Evolutionary conservation across 192 early-diverging fungal genomes (phyloP).

Genomic region (Entophlyctis luteolus): DNA sequence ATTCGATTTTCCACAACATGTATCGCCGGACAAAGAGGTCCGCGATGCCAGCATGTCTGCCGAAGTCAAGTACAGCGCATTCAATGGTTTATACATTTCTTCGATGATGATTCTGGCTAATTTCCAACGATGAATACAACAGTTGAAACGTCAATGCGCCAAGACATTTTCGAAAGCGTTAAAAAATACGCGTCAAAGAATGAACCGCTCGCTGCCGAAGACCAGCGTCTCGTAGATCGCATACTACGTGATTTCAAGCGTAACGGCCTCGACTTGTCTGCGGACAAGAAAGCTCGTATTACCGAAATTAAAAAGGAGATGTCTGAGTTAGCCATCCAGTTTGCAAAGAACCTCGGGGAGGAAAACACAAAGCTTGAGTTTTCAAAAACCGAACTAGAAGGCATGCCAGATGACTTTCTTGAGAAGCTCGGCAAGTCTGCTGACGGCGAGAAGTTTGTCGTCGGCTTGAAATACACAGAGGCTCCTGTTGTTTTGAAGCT

Average conservation of each 20-base stretch:
- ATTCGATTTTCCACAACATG: conserved; percentile 33
- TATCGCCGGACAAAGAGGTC: conserved; percentile 31
- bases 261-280: conserved; percentile 66
- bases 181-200: conserved; percentile 20
- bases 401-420: conserved; percentile 69
- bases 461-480: conserved; percentile 75
- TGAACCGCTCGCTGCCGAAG: conserved; percentile 51
- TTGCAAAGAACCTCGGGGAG: conserved; percentile 68
- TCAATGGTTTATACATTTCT: conserved; percentile 1
- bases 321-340: conserved; percentile 66
- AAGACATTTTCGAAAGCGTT: conserved; percentile 33
- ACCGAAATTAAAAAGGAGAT: conserved; percentile 64
- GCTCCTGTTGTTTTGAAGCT: conserved; percentile 18
- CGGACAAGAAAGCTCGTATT: conserved; percentile 57
- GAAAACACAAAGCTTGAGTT: conserved; percentile 50
- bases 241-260: conserved; percentile 63
- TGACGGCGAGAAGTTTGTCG: conserved; percentile 62
- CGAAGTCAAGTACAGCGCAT: conserved; percentile 8
- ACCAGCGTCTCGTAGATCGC: conserved; percentile 65
- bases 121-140: conserved; percentile 4
- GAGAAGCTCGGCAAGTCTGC: conserved; percentile 53
- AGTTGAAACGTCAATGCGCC: conserved; percentile 36
- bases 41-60: conserved; percentile 33
- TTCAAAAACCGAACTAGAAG: conserved; percentile 62
- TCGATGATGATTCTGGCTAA: neutral